Percentiles rank a stretch among this genome's conserved stretches.
These are phyloP conservation scores for Sechiopsis laciniata DNA, from an alignment of 306 rosid genomes.

Conservation along the genomic window DNA sequence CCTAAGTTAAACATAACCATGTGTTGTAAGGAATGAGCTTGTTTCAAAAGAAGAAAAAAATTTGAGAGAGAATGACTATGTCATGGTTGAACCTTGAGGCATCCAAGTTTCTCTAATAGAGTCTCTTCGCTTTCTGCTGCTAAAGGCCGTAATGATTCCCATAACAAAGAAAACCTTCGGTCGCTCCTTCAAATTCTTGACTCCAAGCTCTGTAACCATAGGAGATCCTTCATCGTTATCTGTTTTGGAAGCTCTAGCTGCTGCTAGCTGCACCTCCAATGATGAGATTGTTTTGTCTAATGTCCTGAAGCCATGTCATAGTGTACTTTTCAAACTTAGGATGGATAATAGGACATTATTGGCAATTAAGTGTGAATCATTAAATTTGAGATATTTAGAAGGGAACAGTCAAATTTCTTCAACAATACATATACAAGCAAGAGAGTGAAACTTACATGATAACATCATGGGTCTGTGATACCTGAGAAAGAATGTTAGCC, in stretches of 20 bases:
- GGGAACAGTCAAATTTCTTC: background rate
- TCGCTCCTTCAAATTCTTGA: slow-evolving; percentile 32
- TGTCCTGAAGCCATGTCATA: slow-evolving; percentile 31
- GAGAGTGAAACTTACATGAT: slow-evolving; percentile 34
- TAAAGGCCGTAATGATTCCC: slow-evolving; percentile 59
- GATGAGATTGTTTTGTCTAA: slow-evolving; percentile 51
- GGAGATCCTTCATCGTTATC: slow-evolving; percentile 39
- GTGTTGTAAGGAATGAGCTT: background rate
- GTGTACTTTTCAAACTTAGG: background rate
- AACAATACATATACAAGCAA: background rate
- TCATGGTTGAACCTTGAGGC: slow-evolving; percentile 38
- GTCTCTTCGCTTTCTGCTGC: slow-evolving; percentile 57
- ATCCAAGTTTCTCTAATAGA: slow-evolving; percentile 61
- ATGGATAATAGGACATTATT: background rate
- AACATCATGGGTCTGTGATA: slow-evolving; percentile 51
- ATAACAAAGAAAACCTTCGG: slow-evolving; percentile 53
- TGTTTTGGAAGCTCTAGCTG: slow-evolving; percentile 45
- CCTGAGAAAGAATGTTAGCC: slow-evolving; percentile 42
- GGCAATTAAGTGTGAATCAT: background rate
- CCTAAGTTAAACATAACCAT: slow-evolving; percentile 26
- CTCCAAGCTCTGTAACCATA: slow-evolving; percentile 24
- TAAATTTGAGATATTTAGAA: background rate
- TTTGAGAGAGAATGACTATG: background rate
- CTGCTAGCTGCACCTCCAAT: slow-evolving; percentile 54
- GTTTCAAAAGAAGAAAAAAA: slow-evolving; percentile 1